These are phyloP conservation scores for Coprinopsis marcescibilis DNA, from an alignment of 768 basidiomycete species.

Conservation along the genomic window DNA sequence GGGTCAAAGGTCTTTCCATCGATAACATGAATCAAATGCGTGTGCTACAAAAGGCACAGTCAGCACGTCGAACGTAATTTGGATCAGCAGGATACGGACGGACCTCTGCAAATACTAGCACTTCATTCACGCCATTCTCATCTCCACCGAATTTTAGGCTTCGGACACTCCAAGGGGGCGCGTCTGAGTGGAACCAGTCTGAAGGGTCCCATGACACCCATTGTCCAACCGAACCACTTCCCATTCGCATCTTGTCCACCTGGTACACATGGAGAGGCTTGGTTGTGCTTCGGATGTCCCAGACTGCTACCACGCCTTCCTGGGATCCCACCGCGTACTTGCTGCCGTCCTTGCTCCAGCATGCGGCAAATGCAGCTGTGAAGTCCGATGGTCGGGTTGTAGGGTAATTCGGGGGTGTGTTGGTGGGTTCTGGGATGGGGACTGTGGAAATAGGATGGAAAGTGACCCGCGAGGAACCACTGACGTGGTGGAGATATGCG, in stretches of 20 bases:
- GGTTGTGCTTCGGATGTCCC: constrained; percentile 15
- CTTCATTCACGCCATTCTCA: constrained; percentile 12
- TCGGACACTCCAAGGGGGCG: constrained; percentile 15
- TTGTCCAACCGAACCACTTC: constrained; percentile 2
- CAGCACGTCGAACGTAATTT: no score
- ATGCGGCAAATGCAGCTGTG: constrained; percentile 15
- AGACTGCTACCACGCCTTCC: constrained; percentile 15
- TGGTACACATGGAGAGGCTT: constrained; percentile 15
- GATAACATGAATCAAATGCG: constrained; percentile 14
- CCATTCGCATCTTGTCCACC: constrained; percentile 16
- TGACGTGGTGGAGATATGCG: constrained; percentile 14
- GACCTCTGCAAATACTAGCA: constrained; percentile 14
- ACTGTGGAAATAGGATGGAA: constrained; percentile 13
- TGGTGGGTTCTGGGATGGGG: constrained; percentile 11
- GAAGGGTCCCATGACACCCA: constrained; percentile 15
- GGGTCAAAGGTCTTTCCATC: constrained; percentile 14
- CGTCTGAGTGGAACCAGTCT: constrained; percentile 13
- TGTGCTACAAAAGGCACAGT: no score
- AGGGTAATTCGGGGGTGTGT: constrained; percentile 13
- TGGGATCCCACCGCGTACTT: constrained; percentile 17
- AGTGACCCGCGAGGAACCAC: constrained; percentile 11
- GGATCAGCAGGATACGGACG: no score
- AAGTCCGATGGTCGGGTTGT: constrained; percentile 14
- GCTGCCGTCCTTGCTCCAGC: constrained; percentile 13
- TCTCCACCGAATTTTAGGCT: constrained; percentile 15